Base-by-base conservation (phyloP, 352 stramenopile species). In the Proteromonas lacertae region DNA sequence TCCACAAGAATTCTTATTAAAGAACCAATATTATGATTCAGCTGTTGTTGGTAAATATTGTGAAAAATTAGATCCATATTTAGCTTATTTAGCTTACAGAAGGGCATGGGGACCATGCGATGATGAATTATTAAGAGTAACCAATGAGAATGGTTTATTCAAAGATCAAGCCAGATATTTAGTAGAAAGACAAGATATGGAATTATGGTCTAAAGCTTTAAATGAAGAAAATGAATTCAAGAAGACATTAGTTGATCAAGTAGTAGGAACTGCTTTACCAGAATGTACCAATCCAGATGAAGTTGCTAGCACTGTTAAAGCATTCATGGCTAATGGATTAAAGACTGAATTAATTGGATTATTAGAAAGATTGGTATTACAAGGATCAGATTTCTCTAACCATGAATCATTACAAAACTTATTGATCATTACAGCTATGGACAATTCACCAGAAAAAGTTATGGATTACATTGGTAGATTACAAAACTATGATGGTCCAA, bases 21-120 rank as follows among this genome's bases (percentile, higher is more conserved):
- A 95, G 68, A 96, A 99, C 60, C 89, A 93, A 69, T 99, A 93
- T 52, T 99, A 99, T 60, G 82, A 99, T 52, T 87, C 83, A 16
- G 73, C 80, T 43, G 78, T 97, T 30, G 62, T 99, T 25, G 88
- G 88, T 53, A 80, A 90, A 51, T 99, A 92, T 55, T 97, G 84
- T 52, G 88, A 99, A 59, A 92, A 92, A 59, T 66, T 99, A 29
- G 88, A 99, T 56, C 88, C 88, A 6, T 74, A 73, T 40, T 64
- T 99, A 34, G 86, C 86, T n/a, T 96, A 96, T 54, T 57, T 96
- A 31, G 86, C 86, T 2, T 99, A 99, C 69, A 90, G 90, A 62
- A 84, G 87, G 55, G 81, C 78, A 25, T 76, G 75, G 25, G 88
- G 88, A 37, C 71, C 78, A 39, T 99, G 88, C 46, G 86, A 99